Base-by-base conservation (phyloP, 768 basidiomycete genomes). In the Rhodocollybia butyracea region DNA sequence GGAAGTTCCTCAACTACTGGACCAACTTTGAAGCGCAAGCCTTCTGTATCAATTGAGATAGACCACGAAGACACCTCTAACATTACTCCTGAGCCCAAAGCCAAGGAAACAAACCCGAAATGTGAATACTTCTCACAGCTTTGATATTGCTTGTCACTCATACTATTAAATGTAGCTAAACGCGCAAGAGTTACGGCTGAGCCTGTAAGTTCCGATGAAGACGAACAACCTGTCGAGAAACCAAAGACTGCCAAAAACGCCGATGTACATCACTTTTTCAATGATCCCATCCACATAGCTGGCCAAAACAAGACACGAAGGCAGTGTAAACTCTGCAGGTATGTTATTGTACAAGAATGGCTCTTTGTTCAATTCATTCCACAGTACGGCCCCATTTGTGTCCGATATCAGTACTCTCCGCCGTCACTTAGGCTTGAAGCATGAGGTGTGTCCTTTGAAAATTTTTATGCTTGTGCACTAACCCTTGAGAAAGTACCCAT, bases 401-500 rank as follows among this genome's bases (percentile, higher is more conserved):
- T 10, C 8, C 21, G 41, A 43, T 10, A 43, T 43, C 7, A 8
- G 10, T 24, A 43, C 41, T n/a, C 22, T n/a, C 21, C 19, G 41
- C 21, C 19, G 41, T n/a, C 41, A 43, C 21, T 24, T 43, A 24
- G 41, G 22, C n/a, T 10, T 24, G 8, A n/a, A 24, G 22, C 41
- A 43, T 43, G 17, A 7, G 7, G 41, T 43, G 7, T 10, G 41
- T 43, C 7, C 22, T 43, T 43, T 40, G 29, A 17, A 43, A 13
- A 31, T 39, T 51, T 39, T 21, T 11, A 13, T 32, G n/a, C 17
- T 13, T 34, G 27, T 51, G 13, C 46, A 47, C 26, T 46, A 36
- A 34, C 48, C 12, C 39, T 2, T 19, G 12, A 3, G 15, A 29
- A 31, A 66, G 64, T 50, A 34, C 15, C 29, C 22, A 22, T 72